A percentile compares a stretch with the other conserved stretches of the same genome.
Conservation (phyloP, 805 yeast genomes). For the Ogataea wickerhamii region DNA sequence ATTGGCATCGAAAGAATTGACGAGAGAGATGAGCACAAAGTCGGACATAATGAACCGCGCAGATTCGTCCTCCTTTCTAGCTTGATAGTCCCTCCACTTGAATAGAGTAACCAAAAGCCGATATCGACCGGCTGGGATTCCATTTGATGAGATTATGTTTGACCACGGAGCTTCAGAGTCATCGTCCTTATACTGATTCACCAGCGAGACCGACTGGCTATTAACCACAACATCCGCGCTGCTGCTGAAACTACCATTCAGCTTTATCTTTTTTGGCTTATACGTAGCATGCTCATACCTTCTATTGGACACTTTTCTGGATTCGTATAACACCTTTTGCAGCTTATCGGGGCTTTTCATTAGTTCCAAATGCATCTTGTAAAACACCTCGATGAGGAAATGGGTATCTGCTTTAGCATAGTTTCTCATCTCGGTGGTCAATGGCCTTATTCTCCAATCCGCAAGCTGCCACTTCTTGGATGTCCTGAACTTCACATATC, state of each 20-base stretch:
- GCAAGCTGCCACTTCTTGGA: slow-evolving; percentile 94
- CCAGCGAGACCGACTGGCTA: slow-evolving; percentile 28
- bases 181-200: slow-evolving; percentile 15
- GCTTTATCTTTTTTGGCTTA: slow-evolving; percentile 38
- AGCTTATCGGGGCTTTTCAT: slow-evolving; percentile 42
- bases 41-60: slow-evolving; percentile 81
- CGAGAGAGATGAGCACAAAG: slow-evolving; percentile 63
- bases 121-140: slow-evolving; percentile 51
- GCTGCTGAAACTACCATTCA: slow-evolving; percentile 10
- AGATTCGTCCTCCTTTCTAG: slow-evolving; percentile 79
- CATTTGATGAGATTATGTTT: slow-evolving; percentile 58
- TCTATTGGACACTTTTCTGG: slow-evolving; percentile 74
- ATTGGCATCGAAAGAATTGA: slow-evolving; percentile 21
- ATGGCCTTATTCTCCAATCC: slow-evolving; percentile 93
- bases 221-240: slow-evolving; percentile 28
- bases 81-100: slow-evolving; percentile 79
- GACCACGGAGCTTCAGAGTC: slow-evolving; percentile 64
- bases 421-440: slow-evolving; percentile 66
- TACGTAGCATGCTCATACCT: slow-evolving; percentile 78
- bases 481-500: slow-evolving; percentile 77
- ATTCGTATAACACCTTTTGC: slow-evolving; percentile 64
- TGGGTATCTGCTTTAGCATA: slow-evolving; percentile 97
- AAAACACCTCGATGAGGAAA: slow-evolving; percentile 76
- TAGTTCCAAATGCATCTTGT: slow-evolving; percentile 63
- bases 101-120: slow-evolving; percentile 58